phyloP scores from a whole-genome alignment of 495 filamentous ascomycete genomes.

The Aspergillus panamensis region DNA sequence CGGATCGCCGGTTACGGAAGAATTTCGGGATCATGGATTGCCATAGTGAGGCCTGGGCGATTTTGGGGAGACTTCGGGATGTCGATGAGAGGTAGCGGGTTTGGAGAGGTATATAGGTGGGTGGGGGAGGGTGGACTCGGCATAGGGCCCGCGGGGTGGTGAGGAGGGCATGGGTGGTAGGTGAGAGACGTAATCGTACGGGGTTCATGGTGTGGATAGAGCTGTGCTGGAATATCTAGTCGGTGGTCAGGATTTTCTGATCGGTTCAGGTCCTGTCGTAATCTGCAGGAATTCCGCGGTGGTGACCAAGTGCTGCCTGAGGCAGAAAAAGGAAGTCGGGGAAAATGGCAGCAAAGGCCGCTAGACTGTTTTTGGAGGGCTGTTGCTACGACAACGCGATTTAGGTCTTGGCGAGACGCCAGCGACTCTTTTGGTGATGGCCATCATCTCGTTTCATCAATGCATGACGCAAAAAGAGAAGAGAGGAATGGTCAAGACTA shows the following conservation, averaged over 20 bases:
- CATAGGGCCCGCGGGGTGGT: not conserved
- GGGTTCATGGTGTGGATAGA: not conserved
- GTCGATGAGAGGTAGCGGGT: conserved; percentile 25
- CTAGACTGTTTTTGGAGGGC: conserved; percentile 18
- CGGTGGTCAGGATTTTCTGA: not conserved
- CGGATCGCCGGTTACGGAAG: conserved; percentile 36
- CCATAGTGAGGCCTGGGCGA: conserved; percentile 69
- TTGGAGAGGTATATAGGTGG: conserved; percentile 6
- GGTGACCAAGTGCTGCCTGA: conserved; percentile 10
- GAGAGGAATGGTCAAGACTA: not conserved
- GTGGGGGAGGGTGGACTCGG: not conserved
- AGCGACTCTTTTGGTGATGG: not conserved
- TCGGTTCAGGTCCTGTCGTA: not conserved
- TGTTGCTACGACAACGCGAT: conserved; percentile 46
- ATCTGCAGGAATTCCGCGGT: conserved; percentile 6
- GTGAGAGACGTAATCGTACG: conserved; percentile 8
- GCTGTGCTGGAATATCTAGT: not conserved
- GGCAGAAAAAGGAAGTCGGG: conserved; percentile 6
- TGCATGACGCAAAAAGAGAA: not conserved
- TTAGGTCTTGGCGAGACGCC: conserved; percentile 20
- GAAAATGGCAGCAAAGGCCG: conserved; percentile 6
- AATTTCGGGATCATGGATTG: conserved; percentile 57
- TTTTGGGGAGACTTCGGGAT: conserved; percentile 47
- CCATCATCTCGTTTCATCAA: not conserved
- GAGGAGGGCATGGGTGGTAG: not conserved